A percentile compares a stretch with the other conserved stretches of the same genome.
These are phyloP conservation scores for Rubia occidens DNA, from an alignment of 305 asterid species.

Conservation along the genomic window DNA sequence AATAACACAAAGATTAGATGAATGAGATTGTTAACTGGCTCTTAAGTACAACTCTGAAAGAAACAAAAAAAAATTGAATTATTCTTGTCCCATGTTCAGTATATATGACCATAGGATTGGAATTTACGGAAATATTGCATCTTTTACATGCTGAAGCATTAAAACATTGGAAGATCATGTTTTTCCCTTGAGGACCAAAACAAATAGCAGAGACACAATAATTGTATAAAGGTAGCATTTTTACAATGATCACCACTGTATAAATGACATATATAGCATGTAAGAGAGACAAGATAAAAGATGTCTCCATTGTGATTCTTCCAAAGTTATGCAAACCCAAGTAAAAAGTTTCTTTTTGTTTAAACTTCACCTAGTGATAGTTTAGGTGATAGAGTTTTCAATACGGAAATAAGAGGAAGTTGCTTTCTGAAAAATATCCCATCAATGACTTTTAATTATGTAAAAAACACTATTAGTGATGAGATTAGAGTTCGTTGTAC, in stretches of 20 bases:
- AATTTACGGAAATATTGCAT: background rate
- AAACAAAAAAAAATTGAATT: background rate
- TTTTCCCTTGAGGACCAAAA: background rate
- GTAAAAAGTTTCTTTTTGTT: background rate
- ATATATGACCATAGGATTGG: background rate
- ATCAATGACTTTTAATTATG: background rate
- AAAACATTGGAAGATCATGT: background rate
- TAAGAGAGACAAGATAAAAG: no score
- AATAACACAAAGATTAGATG: background rate
- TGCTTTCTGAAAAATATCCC: background rate
- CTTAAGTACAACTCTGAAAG: background rate
- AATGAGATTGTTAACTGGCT: background rate
- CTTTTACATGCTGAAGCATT: conserved; percentile 8
- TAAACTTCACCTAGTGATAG: background rate
- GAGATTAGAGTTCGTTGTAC: background rate
- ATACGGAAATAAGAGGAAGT: background rate
- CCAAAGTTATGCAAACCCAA: background rate
- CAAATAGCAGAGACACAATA: background rate
- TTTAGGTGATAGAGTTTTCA: background rate
- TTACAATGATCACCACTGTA: background rate
- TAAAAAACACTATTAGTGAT: background rate
- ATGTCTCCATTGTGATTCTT: background rate
- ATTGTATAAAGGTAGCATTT: background rate
- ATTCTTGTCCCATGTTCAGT: background rate
- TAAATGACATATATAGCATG: no score